Percentiles rank a stretch among this genome's conserved stretches.
Conservation (phyloP, 352 stramenopile species). For the Globisporangium takayamanum region DNA sequence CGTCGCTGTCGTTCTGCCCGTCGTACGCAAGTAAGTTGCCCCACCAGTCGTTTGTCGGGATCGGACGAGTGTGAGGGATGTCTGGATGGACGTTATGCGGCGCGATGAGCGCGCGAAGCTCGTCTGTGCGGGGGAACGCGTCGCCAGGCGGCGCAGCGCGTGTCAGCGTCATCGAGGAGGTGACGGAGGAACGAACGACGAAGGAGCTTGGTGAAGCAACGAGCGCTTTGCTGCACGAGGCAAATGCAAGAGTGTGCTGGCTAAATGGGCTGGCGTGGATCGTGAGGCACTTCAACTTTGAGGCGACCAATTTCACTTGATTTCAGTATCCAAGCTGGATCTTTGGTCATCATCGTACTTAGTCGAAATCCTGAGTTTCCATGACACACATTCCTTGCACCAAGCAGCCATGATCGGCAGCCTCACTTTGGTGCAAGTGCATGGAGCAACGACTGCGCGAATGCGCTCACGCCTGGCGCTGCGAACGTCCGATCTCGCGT, state of each 20-base stretch:
- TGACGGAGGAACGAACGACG: neutral
- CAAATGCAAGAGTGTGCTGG: neutral
- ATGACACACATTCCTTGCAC: too few relatives aligned
- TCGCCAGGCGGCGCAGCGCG: constrained; percentile 21
- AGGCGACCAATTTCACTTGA: neutral
- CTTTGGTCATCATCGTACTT: neutral
- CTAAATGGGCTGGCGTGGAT: neutral
- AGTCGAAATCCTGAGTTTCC: neutral
- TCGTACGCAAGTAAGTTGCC: constrained; percentile 73
- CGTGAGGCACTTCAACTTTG: too few relatives aligned
- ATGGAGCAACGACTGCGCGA: constrained; percentile 50
- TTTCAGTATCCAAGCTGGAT: neutral
- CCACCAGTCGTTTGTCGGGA: constrained; percentile 85
- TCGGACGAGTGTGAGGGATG: constrained; percentile 18
- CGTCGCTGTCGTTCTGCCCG: constrained; percentile 47
- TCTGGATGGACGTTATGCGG: constrained; percentile 34
- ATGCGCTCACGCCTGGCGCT: constrained; percentile 23
- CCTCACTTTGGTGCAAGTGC: constrained; percentile 10
- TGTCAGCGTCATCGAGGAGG: constrained; percentile 9
- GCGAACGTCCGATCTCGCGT: constrained; percentile 22
- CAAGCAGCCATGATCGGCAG: too few relatives aligned
- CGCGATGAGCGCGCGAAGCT: constrained; percentile 39
- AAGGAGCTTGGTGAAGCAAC: neutral
- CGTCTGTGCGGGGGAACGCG: constrained; percentile 43
- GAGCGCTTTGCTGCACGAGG: too few relatives aligned